Conservation (phyloP, 371 early-diverging fungal species). For the Sporodiniella umbellata region DNA sequence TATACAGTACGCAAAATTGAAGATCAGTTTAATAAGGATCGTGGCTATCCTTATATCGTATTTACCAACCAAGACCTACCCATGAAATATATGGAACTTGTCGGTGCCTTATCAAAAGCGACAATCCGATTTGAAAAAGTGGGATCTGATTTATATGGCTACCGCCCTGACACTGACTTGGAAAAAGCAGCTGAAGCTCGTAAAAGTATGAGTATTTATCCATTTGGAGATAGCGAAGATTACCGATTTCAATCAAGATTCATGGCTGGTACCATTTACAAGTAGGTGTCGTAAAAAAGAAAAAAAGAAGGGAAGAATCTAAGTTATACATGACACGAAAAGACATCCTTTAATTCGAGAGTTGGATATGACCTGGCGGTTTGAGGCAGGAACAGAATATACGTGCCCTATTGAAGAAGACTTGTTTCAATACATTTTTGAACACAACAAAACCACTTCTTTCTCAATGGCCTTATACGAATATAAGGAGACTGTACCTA, state of each 20-base stretch:
- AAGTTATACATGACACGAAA: background rate
- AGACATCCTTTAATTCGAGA: conserved; percentile 39
- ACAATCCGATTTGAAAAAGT: conserved; percentile 28
- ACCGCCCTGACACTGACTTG: conserved; percentile 20
- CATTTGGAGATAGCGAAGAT: conserved; percentile 43
- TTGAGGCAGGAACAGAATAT: conserved; percentile 46
- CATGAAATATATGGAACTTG: conserved; percentile 36
- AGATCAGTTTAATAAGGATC: conserved; percentile 32
- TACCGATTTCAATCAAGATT: conserved; percentile 43
- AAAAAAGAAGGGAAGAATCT: background rate
- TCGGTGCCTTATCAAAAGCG: conserved; percentile 19
- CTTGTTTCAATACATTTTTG: conserved; percentile 37
- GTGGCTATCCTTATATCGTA: conserved; percentile 41
- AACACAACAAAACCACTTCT: conserved; percentile 31
- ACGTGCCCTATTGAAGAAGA: conserved; percentile 39
- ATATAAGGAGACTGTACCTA: conserved; percentile 77
- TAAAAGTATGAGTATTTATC: conserved; percentile 17
- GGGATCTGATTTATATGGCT: conserved; percentile 26
- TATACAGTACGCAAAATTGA: conserved; percentile 37
- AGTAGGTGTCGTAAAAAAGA: conserved; percentile 25
- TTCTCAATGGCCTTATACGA: conserved; percentile 84
- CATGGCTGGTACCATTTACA: conserved; percentile 39
- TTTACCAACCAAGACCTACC: conserved; percentile 30
- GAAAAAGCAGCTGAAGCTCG: conserved; percentile 31
- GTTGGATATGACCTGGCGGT: conserved; percentile 43